A percentile compares a stretch with the other conserved stretches of the same genome.
These are phyloP conservation scores for Protomyces inundatus DNA, from an alignment of 1,139 yeast genomes.

Conservation along the genomic window DNA sequence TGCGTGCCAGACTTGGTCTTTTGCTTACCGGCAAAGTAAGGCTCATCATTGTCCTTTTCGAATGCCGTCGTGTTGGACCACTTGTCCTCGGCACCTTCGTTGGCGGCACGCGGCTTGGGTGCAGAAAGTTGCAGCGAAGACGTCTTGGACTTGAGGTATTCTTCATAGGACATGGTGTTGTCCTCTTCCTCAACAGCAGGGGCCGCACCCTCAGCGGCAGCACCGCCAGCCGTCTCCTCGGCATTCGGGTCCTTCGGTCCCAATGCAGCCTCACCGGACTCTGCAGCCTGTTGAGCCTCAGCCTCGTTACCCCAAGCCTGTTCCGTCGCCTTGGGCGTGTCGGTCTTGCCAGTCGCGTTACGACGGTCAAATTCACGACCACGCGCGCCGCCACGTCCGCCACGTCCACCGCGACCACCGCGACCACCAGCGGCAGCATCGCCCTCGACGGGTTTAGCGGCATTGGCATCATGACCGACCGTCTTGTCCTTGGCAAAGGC, in stretches of 20 bases:
- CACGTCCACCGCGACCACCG: slow-evolving; percentile 28
- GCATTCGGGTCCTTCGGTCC: slow-evolving; percentile 64
- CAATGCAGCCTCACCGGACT: slow-evolving; percentile 47
- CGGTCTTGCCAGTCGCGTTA: slow-evolving; percentile 42
- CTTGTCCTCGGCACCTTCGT: slow-evolving; percentile 55
- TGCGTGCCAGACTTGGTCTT: slow-evolving; percentile 44
- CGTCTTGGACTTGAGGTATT: slow-evolving; percentile 56
- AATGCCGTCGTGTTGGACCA: slow-evolving; percentile 40
- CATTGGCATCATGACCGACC: slow-evolving; percentile 26
- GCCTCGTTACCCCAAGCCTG: slow-evolving; percentile 65
- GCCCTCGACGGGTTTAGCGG: slow-evolving; percentile 39
- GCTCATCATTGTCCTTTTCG: slow-evolving; percentile 42
- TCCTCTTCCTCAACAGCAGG: slow-evolving; percentile 37
- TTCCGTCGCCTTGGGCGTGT: slow-evolving; percentile 74
- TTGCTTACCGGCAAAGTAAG: slow-evolving; percentile 49
- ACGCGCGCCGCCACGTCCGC: slow-evolving; percentile 31
- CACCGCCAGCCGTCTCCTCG: slow-evolving; percentile 59
- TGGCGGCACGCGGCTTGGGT: slow-evolving; percentile 49
- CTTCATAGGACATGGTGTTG: slow-evolving; percentile 55
- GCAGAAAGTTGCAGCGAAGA: slow-evolving; percentile 40
- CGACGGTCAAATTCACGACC: slow-evolving; percentile 45
- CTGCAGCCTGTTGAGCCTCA: slow-evolving; percentile 29
- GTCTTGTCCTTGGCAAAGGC: slow-evolving; percentile 36
- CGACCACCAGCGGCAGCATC: slow-evolving; percentile 46
- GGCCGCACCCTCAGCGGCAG: slow-evolving; percentile 21